Percentiles rank a stretch among this genome's conserved stretches.
These are phyloP conservation scores for Trichophyton verrucosum DNA, from an alignment of 2,329 filamentous ascomycete genomes.

Conservation along the genomic window DNA sequence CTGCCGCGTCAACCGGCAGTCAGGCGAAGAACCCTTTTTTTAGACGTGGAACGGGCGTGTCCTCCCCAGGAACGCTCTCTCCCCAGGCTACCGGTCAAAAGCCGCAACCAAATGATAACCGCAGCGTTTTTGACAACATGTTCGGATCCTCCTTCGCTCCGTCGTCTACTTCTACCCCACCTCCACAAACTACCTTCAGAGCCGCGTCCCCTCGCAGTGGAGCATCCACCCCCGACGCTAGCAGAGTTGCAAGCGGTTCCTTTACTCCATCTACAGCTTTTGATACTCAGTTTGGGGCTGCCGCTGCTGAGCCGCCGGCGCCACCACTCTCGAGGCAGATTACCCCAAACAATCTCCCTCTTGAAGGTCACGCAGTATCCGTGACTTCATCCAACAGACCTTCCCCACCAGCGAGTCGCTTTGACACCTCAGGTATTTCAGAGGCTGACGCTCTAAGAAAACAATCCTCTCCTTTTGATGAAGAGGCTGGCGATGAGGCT, in stretches of 20 bases:
- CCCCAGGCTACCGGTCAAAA: conserved; percentile 16
- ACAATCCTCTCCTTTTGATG: conserved; percentile 23
- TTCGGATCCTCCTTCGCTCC: conserved; percentile 59
- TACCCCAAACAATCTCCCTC: conserved; percentile 61
- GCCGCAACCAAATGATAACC: conserved; percentile 33
- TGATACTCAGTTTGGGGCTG: conserved; percentile 13
- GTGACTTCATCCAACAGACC: conserved; percentile 68
- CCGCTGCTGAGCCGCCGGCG: conserved; percentile 39
- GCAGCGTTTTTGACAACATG: conserved; percentile 71
- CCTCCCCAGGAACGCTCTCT: conserved; percentile 39
- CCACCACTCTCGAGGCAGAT: conserved; percentile 65
- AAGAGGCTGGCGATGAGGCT: conserved; percentile 3
- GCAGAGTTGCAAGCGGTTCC: conserved; percentile 26
- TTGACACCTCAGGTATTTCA: conserved; percentile 32
- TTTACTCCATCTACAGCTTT: conserved; percentile 54
- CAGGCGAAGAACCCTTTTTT: conserved; percentile 90
- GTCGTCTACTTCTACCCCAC: conserved; percentile 33
- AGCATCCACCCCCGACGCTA: neutral
- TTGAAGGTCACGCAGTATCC: conserved; percentile 45
- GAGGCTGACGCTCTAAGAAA: conserved; percentile 27
- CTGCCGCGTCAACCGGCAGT: conserved; percentile 49
- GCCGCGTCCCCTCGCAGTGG: conserved; percentile 31
- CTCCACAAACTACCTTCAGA: conserved; percentile 50
- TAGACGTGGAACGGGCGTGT: conserved; percentile 45
- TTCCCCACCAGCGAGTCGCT: conserved; percentile 57